phyloP scores from a whole-genome alignment of 2,329 filamentous ascomycete genomes.

The Sodiomyces alkalinus region DNA sequence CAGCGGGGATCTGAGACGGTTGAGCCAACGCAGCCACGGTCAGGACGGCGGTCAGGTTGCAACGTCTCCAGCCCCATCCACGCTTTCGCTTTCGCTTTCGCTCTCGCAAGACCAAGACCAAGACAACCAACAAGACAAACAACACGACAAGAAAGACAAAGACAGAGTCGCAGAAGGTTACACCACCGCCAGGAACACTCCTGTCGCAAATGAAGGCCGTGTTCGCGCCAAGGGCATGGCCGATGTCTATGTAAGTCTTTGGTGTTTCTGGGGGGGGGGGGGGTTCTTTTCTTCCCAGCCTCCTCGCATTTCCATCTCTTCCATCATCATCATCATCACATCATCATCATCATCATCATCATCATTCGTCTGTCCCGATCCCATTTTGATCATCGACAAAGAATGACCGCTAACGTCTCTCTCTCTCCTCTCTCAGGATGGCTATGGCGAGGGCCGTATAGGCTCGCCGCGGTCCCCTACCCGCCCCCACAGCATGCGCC shows the following conservation, averaged over 20 bases:
- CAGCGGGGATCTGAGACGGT: constrained; percentile 64
- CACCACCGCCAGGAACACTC: constrained; percentile 29
- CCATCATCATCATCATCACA: too few species aligned
- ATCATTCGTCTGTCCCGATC: constrained; percentile 2
- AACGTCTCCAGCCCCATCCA: constrained; percentile 1
- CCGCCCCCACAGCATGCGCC: constrained; percentile 87
- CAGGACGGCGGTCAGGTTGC: too few species aligned
- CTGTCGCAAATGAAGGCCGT: constrained; percentile 77
- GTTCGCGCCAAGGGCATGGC: constrained; percentile 74
- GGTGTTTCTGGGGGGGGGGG: too few species aligned
- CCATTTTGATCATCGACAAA: not conserved
- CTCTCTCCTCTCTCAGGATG: constrained; percentile 49
- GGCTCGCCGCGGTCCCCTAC: constrained; percentile 85
- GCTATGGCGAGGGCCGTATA: constrained; percentile 75
- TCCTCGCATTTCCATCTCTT: constrained; percentile 1
- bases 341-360: too few species aligned
- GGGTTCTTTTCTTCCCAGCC: constrained; percentile 4
- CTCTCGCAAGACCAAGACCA: constrained; percentile 4
- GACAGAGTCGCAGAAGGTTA: constrained; percentile 4
- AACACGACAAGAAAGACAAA: not conserved
- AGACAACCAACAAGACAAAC: constrained; percentile 5
- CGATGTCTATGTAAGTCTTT: constrained; percentile 82
- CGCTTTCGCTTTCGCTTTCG: constrained; percentile 4
- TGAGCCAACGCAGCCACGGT: constrained; percentile 41
- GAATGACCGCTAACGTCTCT: too few species aligned